Evolutionary conservation across 306 rosid species (phyloP).

Genomic region (Cucurbita ficifolia): DNA sequence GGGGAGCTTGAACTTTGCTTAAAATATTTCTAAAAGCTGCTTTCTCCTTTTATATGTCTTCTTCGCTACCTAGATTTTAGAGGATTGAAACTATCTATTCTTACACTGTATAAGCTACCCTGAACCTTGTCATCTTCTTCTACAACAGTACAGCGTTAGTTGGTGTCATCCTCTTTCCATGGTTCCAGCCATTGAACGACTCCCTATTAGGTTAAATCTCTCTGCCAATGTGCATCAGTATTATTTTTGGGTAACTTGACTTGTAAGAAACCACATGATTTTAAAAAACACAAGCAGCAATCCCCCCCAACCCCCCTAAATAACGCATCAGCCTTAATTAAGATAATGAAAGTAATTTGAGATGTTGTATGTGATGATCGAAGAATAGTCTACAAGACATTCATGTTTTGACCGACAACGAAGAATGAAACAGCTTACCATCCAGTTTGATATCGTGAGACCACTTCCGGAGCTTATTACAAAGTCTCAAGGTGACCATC

Average conservation of each 20-base stretch:
- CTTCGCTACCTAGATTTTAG: too few species aligned
- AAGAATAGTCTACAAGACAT: not conserved
- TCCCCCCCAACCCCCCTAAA: not conserved
- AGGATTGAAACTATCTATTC: not conserved
- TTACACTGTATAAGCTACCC: not conserved
- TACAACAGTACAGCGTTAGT: not conserved
- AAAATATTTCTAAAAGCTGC: not conserved
- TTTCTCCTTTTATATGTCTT: not conserved
- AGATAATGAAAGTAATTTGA: not conserved
- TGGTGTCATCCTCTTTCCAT: not conserved
- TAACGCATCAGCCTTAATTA: not conserved
- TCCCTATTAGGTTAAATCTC: not conserved
- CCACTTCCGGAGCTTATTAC: not conserved
- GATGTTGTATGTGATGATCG: not conserved
- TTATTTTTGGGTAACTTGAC: not conserved
- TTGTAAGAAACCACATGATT: not conserved
- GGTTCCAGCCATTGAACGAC: not conserved
- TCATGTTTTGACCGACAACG: not conserved
- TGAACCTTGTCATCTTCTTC: not conserved
- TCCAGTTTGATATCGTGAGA: not conserved
- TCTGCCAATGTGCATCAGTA: not conserved
- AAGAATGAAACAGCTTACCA: not conserved
- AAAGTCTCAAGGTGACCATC: not conserved
- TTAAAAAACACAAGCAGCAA: not conserved
- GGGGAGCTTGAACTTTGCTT: not conserved